phyloP scores from a whole-genome alignment of 2,329 filamentous ascomycete genomes.

The Falciphora oryzae region DNA sequence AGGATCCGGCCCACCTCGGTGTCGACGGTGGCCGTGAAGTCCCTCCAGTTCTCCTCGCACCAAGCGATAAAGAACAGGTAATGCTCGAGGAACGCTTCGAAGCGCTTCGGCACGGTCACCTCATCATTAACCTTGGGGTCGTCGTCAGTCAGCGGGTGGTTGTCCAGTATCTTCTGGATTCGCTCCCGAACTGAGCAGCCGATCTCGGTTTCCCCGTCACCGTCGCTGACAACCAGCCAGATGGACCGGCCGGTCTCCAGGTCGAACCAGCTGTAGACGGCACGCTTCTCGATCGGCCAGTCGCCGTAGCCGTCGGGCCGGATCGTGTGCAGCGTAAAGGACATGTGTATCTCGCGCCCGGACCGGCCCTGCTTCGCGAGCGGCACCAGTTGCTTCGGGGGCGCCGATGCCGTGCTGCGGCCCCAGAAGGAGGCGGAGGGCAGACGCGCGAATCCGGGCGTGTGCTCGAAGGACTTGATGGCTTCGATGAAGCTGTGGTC shows the following conservation, averaged over 20 bases:
- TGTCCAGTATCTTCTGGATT: not conserved
- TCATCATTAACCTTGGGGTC: not conserved
- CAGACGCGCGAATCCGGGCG: too few species aligned
- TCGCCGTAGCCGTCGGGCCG: not conserved
- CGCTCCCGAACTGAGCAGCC: not conserved
- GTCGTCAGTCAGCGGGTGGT: not conserved
- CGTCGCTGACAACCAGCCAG: not conserved
- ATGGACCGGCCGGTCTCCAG: not conserved
- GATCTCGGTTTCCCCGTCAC: too few species aligned
- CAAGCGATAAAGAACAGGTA: not conserved
- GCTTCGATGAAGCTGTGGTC: not conserved
- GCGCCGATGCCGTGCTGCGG: not conserved
- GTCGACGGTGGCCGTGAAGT: not conserved
- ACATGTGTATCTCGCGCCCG: not conserved
- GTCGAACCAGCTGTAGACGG: not conserved
- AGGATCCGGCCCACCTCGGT: not conserved
- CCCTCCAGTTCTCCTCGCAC: not conserved
- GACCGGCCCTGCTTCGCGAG: not conserved
- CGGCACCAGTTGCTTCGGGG: not conserved
- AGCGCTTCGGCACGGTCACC: not conserved
- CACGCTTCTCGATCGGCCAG: not conserved
- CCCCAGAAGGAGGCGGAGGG: not conserved
- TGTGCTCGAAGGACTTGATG: not conserved
- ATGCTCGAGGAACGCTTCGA: not conserved
- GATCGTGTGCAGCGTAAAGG: not conserved